These are phyloP conservation scores for Nicotiana tabacum DNA, from an alignment of 257 asterid species.

Conservation along the genomic window DNA sequence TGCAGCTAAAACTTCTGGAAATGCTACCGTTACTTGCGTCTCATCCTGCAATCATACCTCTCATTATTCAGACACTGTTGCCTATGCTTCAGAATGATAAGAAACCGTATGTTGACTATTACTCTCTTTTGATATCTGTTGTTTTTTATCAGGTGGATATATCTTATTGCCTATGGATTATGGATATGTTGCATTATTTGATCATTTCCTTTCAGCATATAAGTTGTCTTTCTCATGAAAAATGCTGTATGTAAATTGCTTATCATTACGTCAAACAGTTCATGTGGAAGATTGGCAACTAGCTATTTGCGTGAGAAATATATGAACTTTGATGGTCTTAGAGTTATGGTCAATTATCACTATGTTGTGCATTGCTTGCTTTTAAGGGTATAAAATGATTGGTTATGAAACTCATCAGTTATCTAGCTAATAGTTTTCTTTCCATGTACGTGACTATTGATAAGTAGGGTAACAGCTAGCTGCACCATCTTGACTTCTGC, in stretches of 20 bases:
- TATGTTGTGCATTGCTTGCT: background rate
- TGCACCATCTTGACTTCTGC: background rate
- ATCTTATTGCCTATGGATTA: background rate
- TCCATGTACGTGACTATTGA: background rate
- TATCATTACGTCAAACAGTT: background rate
- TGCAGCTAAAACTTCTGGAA: slow-evolving; percentile 85
- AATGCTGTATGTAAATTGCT: background rate
- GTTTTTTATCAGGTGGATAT: background rate
- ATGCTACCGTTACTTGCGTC: slow-evolving; percentile 86
- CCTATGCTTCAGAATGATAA: slow-evolving; percentile 89
- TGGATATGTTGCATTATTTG: background rate
- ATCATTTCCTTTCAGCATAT: slow-evolving; percentile 2
- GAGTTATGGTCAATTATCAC: background rate
- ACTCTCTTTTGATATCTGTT: slow-evolving; percentile 12
- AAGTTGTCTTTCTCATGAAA: background rate
- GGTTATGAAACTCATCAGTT: background rate
- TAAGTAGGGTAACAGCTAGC: background rate
- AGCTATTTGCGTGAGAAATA: slow-evolving; percentile 2
- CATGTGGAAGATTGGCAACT: background rate
- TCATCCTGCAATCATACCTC: slow-evolving; percentile 83
- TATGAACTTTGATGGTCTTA: background rate
- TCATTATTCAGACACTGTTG: slow-evolving; percentile 73
- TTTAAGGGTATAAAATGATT: background rate
- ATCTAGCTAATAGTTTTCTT: background rate
- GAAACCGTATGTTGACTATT: slow-evolving; percentile 56